Evolutionary conservation across 768 basidiomycete species (phyloP), one percentile per base, ranked within the genome.

Genomic region (Leccinum boreale): DNA sequence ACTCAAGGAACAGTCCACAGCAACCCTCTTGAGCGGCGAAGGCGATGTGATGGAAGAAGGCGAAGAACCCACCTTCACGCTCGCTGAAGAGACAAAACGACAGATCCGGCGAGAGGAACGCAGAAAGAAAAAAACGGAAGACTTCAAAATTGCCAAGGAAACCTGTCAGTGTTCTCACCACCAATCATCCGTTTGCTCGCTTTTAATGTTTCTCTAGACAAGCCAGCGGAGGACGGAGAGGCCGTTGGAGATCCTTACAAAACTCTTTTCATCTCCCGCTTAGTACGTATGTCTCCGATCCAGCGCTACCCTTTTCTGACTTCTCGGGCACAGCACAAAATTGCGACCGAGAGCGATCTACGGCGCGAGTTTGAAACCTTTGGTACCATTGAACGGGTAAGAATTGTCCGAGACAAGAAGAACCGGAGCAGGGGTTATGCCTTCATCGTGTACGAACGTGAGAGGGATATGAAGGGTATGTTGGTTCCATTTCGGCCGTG

Each of bases 391-490:
- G 97, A 98, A 77, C 85, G 92, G 58, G 89, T 98, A 62, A 83
- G 94, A 60, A 91, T 99, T 54, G 95, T 98, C 11, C 85, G 89
- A 33, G 92, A 97, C 79, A 86, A 90, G 73, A 94, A 94, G 68
- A 84, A 81, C 51, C 90, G 92, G 57, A 85, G 90, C 68, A 79
- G 90, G 61, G 94, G 94, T 14, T 98, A 98, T 72, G 96, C 96
- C 21, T 99, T 99, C 75, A 82, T 99, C 61, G 94, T 99, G 17
- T 99, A 93, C 64, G 97, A 99, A 71, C 85, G 97, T 29, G 97
- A 98, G 76, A 85, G 95, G 58, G 97, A 99, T 72, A 99, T 99
- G 97, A 98, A 98, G 84, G 95, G 95, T 95, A 72, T 51, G 12
- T 19, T 29, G 15, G 11, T 42, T 65, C 52, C 49, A 52, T 57